Evolutionary conservation across 495 filamentous ascomycete species (phyloP), one percentile per base, ranked within the genome.

Genomic region (Aspergillus coremiiformis): DNA sequence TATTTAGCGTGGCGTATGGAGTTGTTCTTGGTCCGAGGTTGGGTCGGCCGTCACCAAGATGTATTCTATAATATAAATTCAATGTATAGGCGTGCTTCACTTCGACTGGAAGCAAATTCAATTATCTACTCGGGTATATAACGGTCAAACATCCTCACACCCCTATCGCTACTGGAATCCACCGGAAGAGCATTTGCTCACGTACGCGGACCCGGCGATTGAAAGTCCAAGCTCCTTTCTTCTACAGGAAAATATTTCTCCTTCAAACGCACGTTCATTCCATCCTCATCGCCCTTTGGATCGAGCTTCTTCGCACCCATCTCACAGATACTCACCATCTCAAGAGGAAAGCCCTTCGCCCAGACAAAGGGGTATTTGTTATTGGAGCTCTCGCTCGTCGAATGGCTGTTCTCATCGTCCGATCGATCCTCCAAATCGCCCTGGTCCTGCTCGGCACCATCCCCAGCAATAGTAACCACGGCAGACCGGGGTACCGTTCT

Each of bases 271-370:
- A 49, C 57, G 49, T 66, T 69, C 54, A 67, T 46, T 24, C 53
- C 63, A 37, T 53, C 49, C 23, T 59, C 56, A 26, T 63, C 58
- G 7, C 53, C 56, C 22, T 57, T 46, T 2, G 54, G 58, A 49
- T 78, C 66, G 17, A 78, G 61, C 59, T 79, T 79, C 73, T 80
- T 82, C 35, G 87, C 86, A 1, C 87, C 87, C 87, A 91, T 90
- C 66, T 78, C 78, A 61, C 85, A 92, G 44, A 94, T 83, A 26
- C 76, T 80, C 7, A 94, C 61, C 32, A 71, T 78, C 47, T 86
- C 79, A 29, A 91, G 48, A 15, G 65, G 68, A 15, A 87, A 71
- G 47, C 80, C 70, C 48, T 74, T 70, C 59, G 85, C 82, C 83
- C 87, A 91, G 5, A 78, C 56, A 32, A 72, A 76, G 0, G 70